Evolutionary conservation across 1,284 basidiomycete species (phyloP), one percentile per base, ranked within the genome.

Genomic region (Inonotus hispidus): DNA sequence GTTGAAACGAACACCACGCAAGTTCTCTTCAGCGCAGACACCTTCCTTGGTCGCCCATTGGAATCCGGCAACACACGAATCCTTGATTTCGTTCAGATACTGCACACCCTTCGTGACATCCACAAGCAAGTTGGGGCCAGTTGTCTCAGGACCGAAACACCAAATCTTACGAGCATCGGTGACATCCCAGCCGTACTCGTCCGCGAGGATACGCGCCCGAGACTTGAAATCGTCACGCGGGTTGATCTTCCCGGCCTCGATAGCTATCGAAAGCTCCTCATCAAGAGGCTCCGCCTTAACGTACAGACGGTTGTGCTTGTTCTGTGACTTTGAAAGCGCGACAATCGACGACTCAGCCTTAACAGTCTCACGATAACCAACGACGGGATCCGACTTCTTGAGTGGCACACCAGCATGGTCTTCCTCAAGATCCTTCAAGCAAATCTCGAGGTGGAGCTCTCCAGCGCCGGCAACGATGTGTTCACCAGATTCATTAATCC

Each of bases 11-110:
- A 96, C 85, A 80, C 95, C 95, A 82, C 97, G 95, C 93, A 99
- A 96, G 77, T 91, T 93, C 84, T 99, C 97, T 76, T 99, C 97
- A 65, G 87, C 87, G 72, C 90, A 88, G 68, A 94, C 95, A 84
- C 97, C 97, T 79, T 97, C 95, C 83, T 96, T 97, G 66, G 94
- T 92, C 61, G 95, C 97, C 97, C 96, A 99, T 79, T 99, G 97
- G 89, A 99, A 95, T 63, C 95, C 96, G 72, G 96, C 96, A 75
- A 99, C 87, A 75, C 95, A 98, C 69, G 96, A 99, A 78, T 99
- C 97, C 85, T 99, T 99, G 85, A 99, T 99, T 85, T 99, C 97
- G 74, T 93, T 94, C 68, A 95, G 80, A 79, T 95, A 95, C 73
- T 96, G 94, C 64, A 98, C 95, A 84, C 95, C 96, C 87, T 99